These are phyloP conservation scores for Malania oleifera DNA, from an alignment of 164 flowering plant species.

Conservation along the genomic window DNA sequence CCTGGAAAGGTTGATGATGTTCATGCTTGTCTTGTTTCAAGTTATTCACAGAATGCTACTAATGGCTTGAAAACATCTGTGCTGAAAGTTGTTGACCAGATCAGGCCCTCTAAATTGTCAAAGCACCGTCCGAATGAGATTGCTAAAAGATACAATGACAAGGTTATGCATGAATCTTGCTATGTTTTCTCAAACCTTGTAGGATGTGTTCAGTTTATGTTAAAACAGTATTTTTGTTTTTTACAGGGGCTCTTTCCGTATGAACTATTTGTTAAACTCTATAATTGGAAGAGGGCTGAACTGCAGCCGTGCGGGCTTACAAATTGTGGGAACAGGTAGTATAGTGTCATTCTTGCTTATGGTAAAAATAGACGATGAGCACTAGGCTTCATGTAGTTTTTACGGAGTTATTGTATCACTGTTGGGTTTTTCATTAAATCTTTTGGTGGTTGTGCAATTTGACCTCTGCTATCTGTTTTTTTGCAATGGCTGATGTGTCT, in stretches of 20 bases:
- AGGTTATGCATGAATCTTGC: conserved; percentile 32
- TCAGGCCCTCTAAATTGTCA: conserved; percentile 41
- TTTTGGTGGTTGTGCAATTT: background rate
- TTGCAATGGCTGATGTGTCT: background rate
- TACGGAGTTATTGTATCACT: background rate
- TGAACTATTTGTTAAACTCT: conserved; percentile 69
- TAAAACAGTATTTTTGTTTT: conserved; percentile 8
- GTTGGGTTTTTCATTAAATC: background rate
- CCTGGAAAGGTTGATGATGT: conserved; percentile 20
- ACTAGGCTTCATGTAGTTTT: background rate
- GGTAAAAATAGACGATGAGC: background rate
- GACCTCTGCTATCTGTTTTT: background rate
- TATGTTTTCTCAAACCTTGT: no score
- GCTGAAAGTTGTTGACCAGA: conserved; percentile 62
- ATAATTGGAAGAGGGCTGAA: conserved; percentile 64
- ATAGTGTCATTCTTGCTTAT: background rate
- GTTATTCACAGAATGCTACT: conserved; percentile 23
- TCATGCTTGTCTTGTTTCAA: conserved; percentile 12
- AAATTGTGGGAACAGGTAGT: conserved; percentile 94
- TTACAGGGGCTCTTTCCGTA: conserved; percentile 68
- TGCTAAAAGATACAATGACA: conserved; percentile 34
- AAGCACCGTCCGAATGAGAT: conserved; percentile 32
- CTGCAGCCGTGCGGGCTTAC: conserved; percentile 71
- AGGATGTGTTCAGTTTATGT: background rate
- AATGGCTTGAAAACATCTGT: conserved; percentile 53